Evolutionary conservation across 192 early-diverging fungal species (phyloP).

Genomic region (Pilobolus umbonatus): DNA sequence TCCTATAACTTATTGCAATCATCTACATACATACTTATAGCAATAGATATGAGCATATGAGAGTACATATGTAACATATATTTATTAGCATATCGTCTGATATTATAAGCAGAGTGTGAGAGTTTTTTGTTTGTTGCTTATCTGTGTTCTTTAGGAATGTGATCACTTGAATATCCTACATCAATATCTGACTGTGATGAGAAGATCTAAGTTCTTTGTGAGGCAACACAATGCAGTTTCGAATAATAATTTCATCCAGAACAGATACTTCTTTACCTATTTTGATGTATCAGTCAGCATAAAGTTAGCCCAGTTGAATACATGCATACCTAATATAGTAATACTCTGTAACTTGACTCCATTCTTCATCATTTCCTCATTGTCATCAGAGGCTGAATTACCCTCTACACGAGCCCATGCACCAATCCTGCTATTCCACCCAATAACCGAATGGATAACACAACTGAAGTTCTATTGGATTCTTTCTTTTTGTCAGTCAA

Average conservation of each 20-base stretch:
- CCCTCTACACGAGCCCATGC: conserved; percentile 93
- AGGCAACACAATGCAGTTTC: conserved; percentile 96
- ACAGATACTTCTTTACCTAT: conserved; percentile 82
- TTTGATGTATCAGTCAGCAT: too few species aligned
- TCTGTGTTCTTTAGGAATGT: too few species aligned
- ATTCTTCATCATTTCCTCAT: conserved; percentile 70
- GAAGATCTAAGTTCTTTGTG: conserved; percentile 90
- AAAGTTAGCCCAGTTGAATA: neutral
- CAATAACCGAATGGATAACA: conserved; percentile 83
- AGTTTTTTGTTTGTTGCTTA: too few species aligned
- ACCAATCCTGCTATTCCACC: conserved; percentile 92
- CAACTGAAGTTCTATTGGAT: conserved; percentile 67
- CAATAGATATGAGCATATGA: too few species aligned
- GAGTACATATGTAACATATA: too few species aligned
- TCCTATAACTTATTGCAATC: too few species aligned
- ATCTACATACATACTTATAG: too few species aligned
- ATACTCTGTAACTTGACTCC: conserved; percentile 90
- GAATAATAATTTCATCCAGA: conserved; percentile 86
- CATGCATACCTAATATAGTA: conserved; percentile 72
- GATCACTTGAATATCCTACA: too few species aligned
- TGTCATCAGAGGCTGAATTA: conserved; percentile 59
- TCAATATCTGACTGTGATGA: conserved; percentile 92
- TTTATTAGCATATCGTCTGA: too few species aligned
- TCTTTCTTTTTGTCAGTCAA: neutral
- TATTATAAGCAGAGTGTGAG: too few species aligned